A percentile compares a stretch with the other conserved stretches of the same genome.
Evolutionary conservation across 805 yeast species (phyloP).

Genomic region (Zygoascus biomembranicola): DNA sequence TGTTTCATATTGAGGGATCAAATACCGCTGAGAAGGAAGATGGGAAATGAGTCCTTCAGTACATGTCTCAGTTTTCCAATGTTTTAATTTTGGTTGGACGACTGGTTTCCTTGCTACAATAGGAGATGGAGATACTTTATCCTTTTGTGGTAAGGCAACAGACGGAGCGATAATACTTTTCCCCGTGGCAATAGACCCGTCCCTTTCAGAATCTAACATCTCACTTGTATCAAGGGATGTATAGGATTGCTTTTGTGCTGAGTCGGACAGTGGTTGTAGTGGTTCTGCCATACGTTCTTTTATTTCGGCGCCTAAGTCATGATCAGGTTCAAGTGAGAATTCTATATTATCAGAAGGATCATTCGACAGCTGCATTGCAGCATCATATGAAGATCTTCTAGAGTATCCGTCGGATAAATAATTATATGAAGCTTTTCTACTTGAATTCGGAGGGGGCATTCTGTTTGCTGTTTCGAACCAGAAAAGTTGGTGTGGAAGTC

Average conservation of each 20-base stretch:
- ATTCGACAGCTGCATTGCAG: background rate
- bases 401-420: background rate
- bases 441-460: background rate
- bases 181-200: too few species aligned
- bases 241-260: background rate
- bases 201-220: background rate
- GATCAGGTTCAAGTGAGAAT: background rate
- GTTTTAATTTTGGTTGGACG: background rate
- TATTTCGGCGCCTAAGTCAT: background rate
- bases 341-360: background rate
- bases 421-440: background rate
- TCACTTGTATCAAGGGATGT: background rate
- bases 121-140: background rate
- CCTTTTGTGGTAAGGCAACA: too few species aligned
- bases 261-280: background rate
- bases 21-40: conserved; percentile 1
- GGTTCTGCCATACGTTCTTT: background rate
- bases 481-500: background rate
- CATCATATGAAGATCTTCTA: background rate
- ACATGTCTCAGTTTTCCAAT: background rate
- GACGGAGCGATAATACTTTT: too few species aligned
- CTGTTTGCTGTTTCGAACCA: background rate
- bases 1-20: background rate
- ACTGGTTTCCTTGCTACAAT: background rate
- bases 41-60: background rate